Evolutionary conservation across 352 stramenopile genomes (phyloP), one percentile per base, ranked within the genome.

Genomic region (Paralagenidium karlingii): DNA sequence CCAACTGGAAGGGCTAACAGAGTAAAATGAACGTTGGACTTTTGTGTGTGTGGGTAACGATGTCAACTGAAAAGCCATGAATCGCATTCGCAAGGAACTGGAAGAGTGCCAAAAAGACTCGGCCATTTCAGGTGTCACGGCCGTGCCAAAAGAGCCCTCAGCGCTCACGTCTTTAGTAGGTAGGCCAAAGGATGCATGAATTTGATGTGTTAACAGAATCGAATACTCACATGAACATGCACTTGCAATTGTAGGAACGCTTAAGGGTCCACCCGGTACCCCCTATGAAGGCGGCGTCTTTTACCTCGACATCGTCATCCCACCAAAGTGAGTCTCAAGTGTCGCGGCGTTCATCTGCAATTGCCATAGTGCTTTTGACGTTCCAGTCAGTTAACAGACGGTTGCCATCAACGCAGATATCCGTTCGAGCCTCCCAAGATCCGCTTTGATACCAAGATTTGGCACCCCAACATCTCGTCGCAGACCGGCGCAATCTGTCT

Each of bases 401-500:
- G n/a, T n/a, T n/a, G n/a, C n/a, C n/a, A n/a, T n/a, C n/a, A n/a
- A n/a, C n/a, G n/a, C n/a, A 85, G 70, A 34, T 89, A 89, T 75
- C 94, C 94, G 1, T 98, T 98, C 54, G 93, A 97, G 60, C 94
- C 93, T 27, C 94, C 94, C 2, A 97, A 96, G 50, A 82, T 91
- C 58, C 71, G 73, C 47, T 97, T 96, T 53, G 57, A 86, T 22
- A 96, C 87, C 38, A 96, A 96, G 62, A 95, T 97, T 51, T 97
- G 88, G 87, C 94, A 98, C 62, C 94, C 94, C 1, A 98, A 98
- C 55, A 96, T 98, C 54, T 96, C 82, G 13, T 97, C 86, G 3
- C 89, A 98, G 68, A 98, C 93, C 7, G 94, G 94, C 21, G 90
- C 90, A 8, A 98, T 98, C 59, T 98, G 94, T 55, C 69, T 98